phyloP scores from a whole-genome alignment of 2,329 filamentous ascomycete genomes.

The Aspergillus sp. region DNA sequence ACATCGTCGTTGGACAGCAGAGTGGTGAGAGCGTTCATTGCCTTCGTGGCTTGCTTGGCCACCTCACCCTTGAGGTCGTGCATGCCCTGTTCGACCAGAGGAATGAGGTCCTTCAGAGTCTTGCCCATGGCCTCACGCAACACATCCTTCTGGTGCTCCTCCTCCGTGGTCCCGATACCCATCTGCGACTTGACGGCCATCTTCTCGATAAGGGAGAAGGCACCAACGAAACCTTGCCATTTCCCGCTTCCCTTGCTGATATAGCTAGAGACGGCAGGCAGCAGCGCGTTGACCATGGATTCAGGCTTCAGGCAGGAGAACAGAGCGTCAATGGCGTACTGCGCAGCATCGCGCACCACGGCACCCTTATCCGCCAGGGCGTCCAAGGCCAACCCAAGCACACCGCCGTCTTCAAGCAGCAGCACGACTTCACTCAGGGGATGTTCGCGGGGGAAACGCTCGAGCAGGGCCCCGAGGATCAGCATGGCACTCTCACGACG shows the following conservation, averaged over 20 bases:
- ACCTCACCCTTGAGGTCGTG: conserved; percentile 87
- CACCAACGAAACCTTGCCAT: conserved; percentile 93
- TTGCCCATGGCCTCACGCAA: conserved; percentile 83
- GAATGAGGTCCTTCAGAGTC: conserved; percentile 71
- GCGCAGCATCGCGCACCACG: conserved; percentile 81
- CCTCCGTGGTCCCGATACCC: conserved; percentile 71
- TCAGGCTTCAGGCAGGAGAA: conserved; percentile 73
- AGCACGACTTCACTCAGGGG: conserved; percentile 73
- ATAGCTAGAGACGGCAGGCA: conserved; percentile 68
- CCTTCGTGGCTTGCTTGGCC: conserved; percentile 76
- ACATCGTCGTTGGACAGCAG: conserved; percentile 97
- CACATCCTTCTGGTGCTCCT: conserved; percentile 79
- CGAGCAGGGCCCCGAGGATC: conserved; percentile 84
- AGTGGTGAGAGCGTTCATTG: conserved; percentile 83
- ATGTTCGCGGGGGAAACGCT: conserved; percentile 72
- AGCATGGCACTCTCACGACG: conserved; percentile 89
- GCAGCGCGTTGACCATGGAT: conserved; percentile 70
- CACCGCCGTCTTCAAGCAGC: conserved; percentile 67
- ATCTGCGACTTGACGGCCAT: conserved; percentile 95
- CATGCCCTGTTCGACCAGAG: conserved; percentile 86
- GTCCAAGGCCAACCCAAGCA: conserved; percentile 69
- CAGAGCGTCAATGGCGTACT: conserved; percentile 86
- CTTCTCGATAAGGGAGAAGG: conserved; percentile 72
- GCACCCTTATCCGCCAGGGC: conserved; percentile 81
- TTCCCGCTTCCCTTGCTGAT: conserved; percentile 79